Conservation (phyloP, 176 grass and related monocot genomes). For the Avena atlantica region DNA sequence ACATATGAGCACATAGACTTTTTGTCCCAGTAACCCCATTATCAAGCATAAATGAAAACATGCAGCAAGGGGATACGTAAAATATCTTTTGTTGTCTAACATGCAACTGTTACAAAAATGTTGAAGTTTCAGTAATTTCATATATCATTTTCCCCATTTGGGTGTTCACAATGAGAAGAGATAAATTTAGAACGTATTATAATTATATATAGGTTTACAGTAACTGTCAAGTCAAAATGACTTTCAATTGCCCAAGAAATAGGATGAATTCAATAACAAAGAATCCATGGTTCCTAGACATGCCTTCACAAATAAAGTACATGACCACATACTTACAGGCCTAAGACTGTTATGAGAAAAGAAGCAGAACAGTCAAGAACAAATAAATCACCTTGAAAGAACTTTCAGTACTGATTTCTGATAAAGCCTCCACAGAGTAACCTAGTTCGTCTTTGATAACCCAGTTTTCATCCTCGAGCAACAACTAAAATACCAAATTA, state of each 20-base stretch:
- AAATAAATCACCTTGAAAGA: conserved; percentile 55
- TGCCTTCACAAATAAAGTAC: neutral
- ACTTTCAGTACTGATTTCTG: conserved; percentile 63
- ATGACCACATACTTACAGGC: neutral
- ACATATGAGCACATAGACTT: neutral
- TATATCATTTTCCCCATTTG: conserved; percentile 1
- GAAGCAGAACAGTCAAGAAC: conserved; percentile 26
- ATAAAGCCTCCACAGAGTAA: conserved; percentile 81
- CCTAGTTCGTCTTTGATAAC: conserved; percentile 52
- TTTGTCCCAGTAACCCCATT: neutral
- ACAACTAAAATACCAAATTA: conserved; percentile 50
- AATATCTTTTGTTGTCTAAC: neutral
- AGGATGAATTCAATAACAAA: neutral
- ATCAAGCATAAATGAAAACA: neutral
- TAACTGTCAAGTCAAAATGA: conserved; percentile 8
- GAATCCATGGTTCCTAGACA: neutral
- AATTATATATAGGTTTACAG: conserved; percentile 2
- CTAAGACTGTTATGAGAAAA: conserved; percentile 3
- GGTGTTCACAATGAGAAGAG: neutral
- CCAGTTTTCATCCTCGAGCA: conserved; percentile 50
- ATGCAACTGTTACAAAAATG: neutral
- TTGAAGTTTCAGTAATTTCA: conserved; percentile 4
- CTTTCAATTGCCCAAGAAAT: conserved; percentile 7
- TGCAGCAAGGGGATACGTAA: neutral
- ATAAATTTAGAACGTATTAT: neutral